Evolutionary conservation across 805 yeast genomes (phyloP), one percentile per base, ranked within the genome.

Genomic region (Candida jianshihensis): DNA sequence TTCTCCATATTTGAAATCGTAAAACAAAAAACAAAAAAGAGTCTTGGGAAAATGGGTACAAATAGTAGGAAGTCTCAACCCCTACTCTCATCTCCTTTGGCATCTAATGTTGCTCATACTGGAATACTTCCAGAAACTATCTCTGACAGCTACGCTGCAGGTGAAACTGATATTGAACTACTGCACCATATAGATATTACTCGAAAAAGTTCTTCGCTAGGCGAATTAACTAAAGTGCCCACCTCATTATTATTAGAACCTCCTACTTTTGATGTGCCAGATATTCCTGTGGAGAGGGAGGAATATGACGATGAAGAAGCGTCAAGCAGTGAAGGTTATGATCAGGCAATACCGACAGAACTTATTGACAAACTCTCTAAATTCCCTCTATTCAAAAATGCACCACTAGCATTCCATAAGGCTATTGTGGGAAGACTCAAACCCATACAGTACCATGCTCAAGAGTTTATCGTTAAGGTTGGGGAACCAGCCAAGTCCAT

Each of bases 401-500:
- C 90, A 0, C 88, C 90, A 9, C 68, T 65, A 22, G 60, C 78
- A 6, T 82, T 82, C 52, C 76, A 76, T 44, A 59, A 68, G 25
- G 77, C 75, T 26, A 66, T 83, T 5, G 77, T 79, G 0, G 63
- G 75, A 22, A 70, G 74, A 36, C 60, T 82, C 17, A 68, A 71
- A 33, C 64, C 81, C 7, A 70, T 78, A 41, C 81, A 75, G 38
- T 75, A 68, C 41, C 77, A 73, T 40, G 79, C 89, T 0, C 85
- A 80, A 46, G 82, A 78, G 41, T 78, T 73, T 51, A 77, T 82
- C 26, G 76, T 82, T 30, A 75, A 75, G 39, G 74, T 69, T 44
- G 89, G 90, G 2, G 88, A 81, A 45, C 81, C 78, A 1, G 78
- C 87, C 2, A 72, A 71, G 46, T 73, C 89, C 16, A 81, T 83